Conservation (phyloP, 129 eudicot genomes). For the Heracleum sosnowskyi region DNA sequence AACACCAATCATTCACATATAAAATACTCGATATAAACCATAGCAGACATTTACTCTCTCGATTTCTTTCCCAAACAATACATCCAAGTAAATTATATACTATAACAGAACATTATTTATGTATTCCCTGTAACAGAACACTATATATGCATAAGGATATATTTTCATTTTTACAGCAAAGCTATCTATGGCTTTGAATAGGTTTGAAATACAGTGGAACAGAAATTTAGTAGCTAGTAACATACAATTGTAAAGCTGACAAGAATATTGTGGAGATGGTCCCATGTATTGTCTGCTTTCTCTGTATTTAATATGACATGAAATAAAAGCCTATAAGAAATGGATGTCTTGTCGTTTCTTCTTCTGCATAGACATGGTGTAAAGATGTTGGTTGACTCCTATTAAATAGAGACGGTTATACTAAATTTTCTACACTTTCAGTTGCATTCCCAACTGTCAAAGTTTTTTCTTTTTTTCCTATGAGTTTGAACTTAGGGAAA, state of each 20-base stretch:
- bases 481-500: neutral
- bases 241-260: constrained; percentile 14
- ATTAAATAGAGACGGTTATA: constrained; percentile 32
- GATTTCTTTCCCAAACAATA: no score
- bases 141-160: neutral
- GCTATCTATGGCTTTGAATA: neutral
- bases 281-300: constrained; percentile 21
- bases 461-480: neutral
- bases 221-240: constrained; percentile 21
- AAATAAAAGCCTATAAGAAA: constrained; percentile 26
- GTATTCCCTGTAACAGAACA: neutral
- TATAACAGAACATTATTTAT: neutral
- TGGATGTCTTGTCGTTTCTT: constrained; percentile 39
- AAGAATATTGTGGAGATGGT: constrained; percentile 29
- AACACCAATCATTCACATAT: constrained; percentile 69
- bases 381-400: constrained; percentile 40
- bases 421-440: constrained; percentile 25
- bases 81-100: neutral
- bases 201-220: neutral
- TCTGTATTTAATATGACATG: constrained; percentile 23
- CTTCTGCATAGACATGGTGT: constrained; percentile 28
- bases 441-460: constrained; percentile 31
- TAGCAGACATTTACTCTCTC: neutral
- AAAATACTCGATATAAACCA: constrained; percentile 11
- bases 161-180: neutral